phyloP scores from a whole-genome alignment of 768 basidiomycete species.

The Pulveroboletus sp. region DNA sequence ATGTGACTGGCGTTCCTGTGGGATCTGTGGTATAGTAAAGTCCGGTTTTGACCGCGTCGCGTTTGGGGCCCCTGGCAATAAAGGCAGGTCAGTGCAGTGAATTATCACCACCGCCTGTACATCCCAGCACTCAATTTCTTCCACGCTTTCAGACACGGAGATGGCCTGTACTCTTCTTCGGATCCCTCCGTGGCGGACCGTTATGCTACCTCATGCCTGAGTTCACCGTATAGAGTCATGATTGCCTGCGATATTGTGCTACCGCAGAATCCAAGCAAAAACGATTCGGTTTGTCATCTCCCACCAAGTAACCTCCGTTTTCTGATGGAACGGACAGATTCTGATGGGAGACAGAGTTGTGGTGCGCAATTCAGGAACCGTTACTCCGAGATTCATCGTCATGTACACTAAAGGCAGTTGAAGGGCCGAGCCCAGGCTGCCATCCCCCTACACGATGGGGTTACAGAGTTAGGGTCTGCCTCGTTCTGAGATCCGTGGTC shows the following conservation, averaged over 20 bases:
- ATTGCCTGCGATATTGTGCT: conserved; percentile 55
- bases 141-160: conserved; percentile 43
- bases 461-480: conserved; percentile 20
- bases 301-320: conserved; percentile 15
- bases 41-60: conserved; percentile 54
- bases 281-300: conserved; percentile 23
- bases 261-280: conserved; percentile 25
- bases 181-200: conserved; percentile 55
- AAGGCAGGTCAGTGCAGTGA: conserved; percentile 44
- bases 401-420: conserved; percentile 46
- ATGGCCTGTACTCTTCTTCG: conserved; percentile 59
- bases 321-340: conserved; percentile 35
- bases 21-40: conserved; percentile 56
- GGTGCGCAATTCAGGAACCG: conserved; percentile 49
- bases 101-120: conserved; percentile 3
- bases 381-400: conserved; percentile 54
- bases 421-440: conserved; percentile 16
- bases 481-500: conserved; percentile 16
- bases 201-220: conserved; percentile 61
- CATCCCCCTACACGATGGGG: conserved; percentile 15
- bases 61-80: conserved; percentile 49
- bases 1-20: conserved; percentile 60
- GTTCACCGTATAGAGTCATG: conserved; percentile 63
- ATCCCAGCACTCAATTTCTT: neutral
- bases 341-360: conserved; percentile 49